phyloP scores from a whole-genome alignment of 2,329 filamentous ascomycete species.

The Cadophora sp. region DNA sequence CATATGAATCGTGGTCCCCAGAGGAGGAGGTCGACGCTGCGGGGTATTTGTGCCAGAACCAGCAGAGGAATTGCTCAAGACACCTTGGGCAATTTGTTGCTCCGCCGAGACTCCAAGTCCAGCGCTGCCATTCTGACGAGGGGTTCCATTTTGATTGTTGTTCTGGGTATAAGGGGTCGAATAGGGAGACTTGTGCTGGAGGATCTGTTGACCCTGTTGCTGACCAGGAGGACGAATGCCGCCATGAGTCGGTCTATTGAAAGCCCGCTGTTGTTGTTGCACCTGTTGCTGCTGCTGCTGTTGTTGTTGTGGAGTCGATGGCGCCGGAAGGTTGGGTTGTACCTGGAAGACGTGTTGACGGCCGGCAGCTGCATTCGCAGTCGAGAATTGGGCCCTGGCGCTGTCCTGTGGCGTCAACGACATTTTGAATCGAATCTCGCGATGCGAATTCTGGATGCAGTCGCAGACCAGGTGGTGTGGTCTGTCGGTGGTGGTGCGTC shows the following conservation, averaged over 20 bases:
- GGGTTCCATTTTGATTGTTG: constrained; percentile 33
- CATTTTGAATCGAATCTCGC: constrained; percentile 31
- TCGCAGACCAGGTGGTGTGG: not conserved
- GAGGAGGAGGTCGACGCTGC: constrained; percentile 42
- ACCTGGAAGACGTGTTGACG: constrained; percentile 38
- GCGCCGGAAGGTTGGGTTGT: constrained; percentile 36
- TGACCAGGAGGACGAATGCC: constrained; percentile 37
- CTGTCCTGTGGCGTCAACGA: constrained; percentile 42
- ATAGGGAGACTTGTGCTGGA: constrained; percentile 42
- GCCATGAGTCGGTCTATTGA: constrained; percentile 36
- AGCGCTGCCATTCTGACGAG: constrained; percentile 37
- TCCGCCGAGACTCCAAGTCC: constrained; percentile 41
- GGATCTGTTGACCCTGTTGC: constrained; percentile 28
- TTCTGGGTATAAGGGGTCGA: constrained; percentile 41
- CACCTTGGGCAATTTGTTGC: constrained; percentile 45
- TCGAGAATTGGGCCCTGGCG: constrained; percentile 35
- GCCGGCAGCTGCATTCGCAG: constrained; percentile 26
- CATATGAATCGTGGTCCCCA: constrained; percentile 44
- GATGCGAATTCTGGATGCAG: not conserved
- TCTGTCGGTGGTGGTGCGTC: constrained; percentile 15
- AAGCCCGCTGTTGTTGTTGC: constrained; percentile 36
- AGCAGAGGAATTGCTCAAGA: constrained; percentile 39
- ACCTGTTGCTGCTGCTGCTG: constrained; percentile 28
- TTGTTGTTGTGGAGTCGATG: constrained; percentile 37
- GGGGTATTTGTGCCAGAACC: constrained; percentile 38